Conservation (phyloP, 2,329 filamentous ascomycete species). For the Purpureocillium takamizusanense region DNA sequence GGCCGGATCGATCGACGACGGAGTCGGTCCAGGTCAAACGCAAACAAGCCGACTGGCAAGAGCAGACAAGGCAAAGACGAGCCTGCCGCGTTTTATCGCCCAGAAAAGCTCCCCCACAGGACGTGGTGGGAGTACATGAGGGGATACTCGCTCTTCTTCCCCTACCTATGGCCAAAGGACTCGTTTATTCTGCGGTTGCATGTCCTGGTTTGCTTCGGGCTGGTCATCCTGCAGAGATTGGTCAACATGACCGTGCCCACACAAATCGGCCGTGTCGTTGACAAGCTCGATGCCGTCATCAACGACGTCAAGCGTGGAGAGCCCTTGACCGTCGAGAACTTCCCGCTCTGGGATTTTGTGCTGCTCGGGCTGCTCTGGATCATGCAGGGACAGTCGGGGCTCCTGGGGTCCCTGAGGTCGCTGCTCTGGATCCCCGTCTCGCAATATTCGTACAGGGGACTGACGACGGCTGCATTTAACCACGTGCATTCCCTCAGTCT, state of each 20-base stretch:
- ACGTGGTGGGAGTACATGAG: conserved; percentile 95
- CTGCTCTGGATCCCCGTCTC: conserved; percentile 94
- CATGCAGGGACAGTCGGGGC: conserved; percentile 79
- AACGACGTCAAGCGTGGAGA: conserved; percentile 35
- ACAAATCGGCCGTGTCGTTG: conserved; percentile 73
- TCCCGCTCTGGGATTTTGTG: conserved; percentile 24
- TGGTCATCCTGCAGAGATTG: conserved; percentile 71
- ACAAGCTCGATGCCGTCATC: conserved; percentile 50
- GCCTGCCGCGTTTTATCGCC: conserved; percentile 78
- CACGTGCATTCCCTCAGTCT: conserved; percentile 92
- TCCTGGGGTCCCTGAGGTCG: conserved; percentile 74
- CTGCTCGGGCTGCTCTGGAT: conserved; percentile 61
- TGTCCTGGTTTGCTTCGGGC: conserved; percentile 71
- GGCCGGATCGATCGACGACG: conserved; percentile 17
- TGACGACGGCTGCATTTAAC: conserved; percentile 93
- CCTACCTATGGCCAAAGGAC: conserved; percentile 91
- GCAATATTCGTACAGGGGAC: conserved; percentile 90
- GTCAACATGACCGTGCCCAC: conserved; percentile 81
- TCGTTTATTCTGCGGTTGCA: conserved; percentile 63
- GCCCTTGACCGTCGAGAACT: conserved; percentile 22
- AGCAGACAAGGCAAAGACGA: conserved; percentile 39
- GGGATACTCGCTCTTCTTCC: conserved; percentile 89
- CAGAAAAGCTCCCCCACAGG: conserved; percentile 73
- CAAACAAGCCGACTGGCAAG: conserved; percentile 23
- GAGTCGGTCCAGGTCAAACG: conserved; percentile 27